Evolutionary conservation across 2,329 filamentous ascomycete species (phyloP).

Genomic region (Ceratocystis harringtonii): DNA sequence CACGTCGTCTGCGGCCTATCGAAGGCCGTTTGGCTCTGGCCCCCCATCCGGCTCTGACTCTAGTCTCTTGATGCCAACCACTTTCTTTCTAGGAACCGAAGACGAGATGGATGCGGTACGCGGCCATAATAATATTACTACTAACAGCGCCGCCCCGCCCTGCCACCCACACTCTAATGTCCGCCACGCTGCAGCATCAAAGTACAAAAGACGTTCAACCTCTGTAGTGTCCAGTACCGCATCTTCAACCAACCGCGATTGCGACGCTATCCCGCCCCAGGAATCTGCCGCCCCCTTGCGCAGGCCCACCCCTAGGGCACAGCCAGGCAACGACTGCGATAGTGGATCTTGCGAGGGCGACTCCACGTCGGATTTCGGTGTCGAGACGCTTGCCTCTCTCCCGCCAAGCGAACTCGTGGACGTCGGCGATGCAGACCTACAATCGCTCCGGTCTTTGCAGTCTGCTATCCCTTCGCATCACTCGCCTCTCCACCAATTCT

Average conservation of each 20-base stretch:
- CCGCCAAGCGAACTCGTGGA: conserved; percentile 7
- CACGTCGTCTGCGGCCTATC: neutral
- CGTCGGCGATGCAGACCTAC: conserved; percentile 11
- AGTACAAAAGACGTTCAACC: neutral
- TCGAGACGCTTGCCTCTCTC: conserved; percentile 9
- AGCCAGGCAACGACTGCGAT: neutral
- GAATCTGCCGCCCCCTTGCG: neutral
- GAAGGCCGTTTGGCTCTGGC: neutral
- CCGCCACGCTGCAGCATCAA: neutral
- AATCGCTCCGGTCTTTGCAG: conserved; percentile 15
- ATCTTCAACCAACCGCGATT: neutral
- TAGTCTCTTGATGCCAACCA: neutral
- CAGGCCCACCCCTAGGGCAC: neutral
- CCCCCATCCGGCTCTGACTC: neutral
- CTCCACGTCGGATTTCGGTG: conserved; percentile 1
- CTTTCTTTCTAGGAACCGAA: conserved; percentile 11
- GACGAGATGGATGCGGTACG: conserved; percentile 10
- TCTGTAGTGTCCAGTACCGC: neutral
- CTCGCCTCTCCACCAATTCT: neutral
- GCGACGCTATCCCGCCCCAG: neutral
- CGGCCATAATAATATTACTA: neutral
- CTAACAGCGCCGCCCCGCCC: neutral
- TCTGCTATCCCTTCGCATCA: neutral
- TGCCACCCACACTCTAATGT: neutral
- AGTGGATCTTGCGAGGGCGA: neutral